A percentile compares a stretch with the other conserved stretches of the same genome.
phyloP scores from a whole-genome alignment of 176 grass and related monocot species.

The Bolboschoenus planiculmis region DNA sequence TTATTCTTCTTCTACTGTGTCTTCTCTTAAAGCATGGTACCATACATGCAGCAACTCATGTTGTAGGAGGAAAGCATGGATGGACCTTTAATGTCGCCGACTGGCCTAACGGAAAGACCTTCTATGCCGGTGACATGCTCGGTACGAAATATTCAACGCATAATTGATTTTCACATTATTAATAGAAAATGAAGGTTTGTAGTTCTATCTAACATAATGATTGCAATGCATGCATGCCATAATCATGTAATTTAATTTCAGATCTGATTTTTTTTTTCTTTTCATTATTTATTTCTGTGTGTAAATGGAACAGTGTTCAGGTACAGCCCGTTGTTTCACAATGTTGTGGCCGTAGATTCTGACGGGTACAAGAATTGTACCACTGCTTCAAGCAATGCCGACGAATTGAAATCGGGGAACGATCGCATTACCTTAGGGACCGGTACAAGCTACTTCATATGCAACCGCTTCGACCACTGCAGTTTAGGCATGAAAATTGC shows the following conservation, averaged over 20 bases:
- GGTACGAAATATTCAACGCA: slow-evolving; percentile 29
- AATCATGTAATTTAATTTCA: background rate
- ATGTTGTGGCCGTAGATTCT: slow-evolving; percentile 43
- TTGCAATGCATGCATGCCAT: background rate
- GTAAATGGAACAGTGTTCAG: slow-evolving; percentile 42
- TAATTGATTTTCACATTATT: background rate
- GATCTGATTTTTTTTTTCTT: background rate
- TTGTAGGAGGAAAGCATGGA: slow-evolving; percentile 45
- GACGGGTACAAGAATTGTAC: slow-evolving; percentile 34
- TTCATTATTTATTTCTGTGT: background rate
- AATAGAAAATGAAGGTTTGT: too few relatives aligned
- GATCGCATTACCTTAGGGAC: background rate
- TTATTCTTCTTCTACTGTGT: background rate
- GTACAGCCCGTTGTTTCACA: slow-evolving; percentile 45
- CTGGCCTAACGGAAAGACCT: slow-evolving; percentile 66
- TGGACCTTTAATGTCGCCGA: slow-evolving; percentile 41
- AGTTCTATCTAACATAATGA: background rate
- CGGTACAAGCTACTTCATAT: slow-evolving; percentile 21
- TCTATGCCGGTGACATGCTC: slow-evolving; percentile 49
- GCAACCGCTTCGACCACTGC: slow-evolving; percentile 20
- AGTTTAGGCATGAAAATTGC: slow-evolving; percentile 20
- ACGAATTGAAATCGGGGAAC: slow-evolving; percentile 1
- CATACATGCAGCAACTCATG: slow-evolving; percentile 34
- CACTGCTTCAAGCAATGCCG: background rate
- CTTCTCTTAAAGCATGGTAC: background rate